A percentile compares a stretch with the other conserved stretches of the same genome.
Evolutionary conservation across 106 monocot genomes (phyloP).

Genomic region (Phalaenopsis equestris): DNA sequence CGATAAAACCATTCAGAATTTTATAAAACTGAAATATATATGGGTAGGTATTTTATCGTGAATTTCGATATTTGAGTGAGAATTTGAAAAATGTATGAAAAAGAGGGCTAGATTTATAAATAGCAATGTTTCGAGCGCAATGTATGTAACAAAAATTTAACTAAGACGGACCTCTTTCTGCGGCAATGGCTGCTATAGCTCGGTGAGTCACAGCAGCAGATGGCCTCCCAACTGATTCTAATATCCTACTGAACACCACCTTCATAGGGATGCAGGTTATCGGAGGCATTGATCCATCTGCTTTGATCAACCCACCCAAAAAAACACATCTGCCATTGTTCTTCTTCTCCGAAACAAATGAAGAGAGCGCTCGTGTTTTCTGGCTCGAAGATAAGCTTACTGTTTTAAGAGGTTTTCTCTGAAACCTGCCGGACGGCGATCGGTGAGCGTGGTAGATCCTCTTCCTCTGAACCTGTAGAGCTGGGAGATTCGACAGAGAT

Average conservation of each 20-base stretch:
- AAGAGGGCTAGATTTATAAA: no score
- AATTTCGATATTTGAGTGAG: no score
- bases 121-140: no score
- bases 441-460: background rate
- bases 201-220: slow-evolving; percentile 18
- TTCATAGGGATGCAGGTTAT: slow-evolving; percentile 70
- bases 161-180: slow-evolving; percentile 14
- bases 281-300: slow-evolving; percentile 35
- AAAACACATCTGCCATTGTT: background rate
- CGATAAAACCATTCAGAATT: no score
- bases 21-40: no score
- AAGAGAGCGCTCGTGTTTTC: slow-evolving; percentile 58
- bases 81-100: no score
- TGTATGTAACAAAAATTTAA: no score
- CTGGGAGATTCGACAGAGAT: background rate
- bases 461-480: slow-evolving; percentile 11
- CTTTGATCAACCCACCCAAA: slow-evolving; percentile 48
- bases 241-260: slow-evolving; percentile 63
- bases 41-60: no score
- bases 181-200: slow-evolving; percentile 16
- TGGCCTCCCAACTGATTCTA: slow-evolving; percentile 61
- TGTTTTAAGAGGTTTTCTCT: slow-evolving; percentile 41
- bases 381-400: slow-evolving; percentile 30
- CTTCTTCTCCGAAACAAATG: slow-evolving; percentile 30
- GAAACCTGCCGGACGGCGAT: slow-evolving; percentile 11